phyloP scores from a whole-genome alignment of 1,284 basidiomycete species.

The Pseudozyma hubeiensis region DNA sequence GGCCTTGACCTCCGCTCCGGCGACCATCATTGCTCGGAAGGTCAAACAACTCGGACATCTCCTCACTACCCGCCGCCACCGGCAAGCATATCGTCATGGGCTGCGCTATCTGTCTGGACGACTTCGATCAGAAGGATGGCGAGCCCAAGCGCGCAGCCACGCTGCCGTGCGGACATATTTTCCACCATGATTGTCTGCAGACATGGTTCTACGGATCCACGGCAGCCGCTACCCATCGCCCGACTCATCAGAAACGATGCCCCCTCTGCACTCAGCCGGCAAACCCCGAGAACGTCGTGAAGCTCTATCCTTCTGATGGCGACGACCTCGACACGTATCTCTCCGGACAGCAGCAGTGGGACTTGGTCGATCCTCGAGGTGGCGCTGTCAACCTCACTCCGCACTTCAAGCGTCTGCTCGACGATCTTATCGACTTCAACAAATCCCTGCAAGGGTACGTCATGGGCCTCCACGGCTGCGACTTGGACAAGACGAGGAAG shows the following conservation, averaged over 20 bases:
- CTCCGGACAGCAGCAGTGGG: slow-evolving; percentile 12
- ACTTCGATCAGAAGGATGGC: slow-evolving; percentile 30
- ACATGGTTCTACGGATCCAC: slow-evolving; percentile 35
- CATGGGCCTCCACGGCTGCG: slow-evolving; percentile 26
- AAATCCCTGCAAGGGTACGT: slow-evolving; percentile 27
- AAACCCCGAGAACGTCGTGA: slow-evolving; percentile 4
- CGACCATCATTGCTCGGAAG: background rate
- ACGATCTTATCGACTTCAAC: slow-evolving; percentile 42
- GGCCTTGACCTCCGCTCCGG: no score
- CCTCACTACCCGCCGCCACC: no score
- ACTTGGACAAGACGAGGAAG: slow-evolving; percentile 13
- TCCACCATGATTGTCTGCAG: slow-evolving; percentile 36
- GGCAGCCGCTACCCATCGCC: background rate
- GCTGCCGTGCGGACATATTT: slow-evolving; percentile 48
- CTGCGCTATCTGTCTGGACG: slow-evolving; percentile 49
- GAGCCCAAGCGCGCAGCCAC: slow-evolving; percentile 31
- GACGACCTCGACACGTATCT: slow-evolving; percentile 43
- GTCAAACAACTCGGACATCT: background rate
- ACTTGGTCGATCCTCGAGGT: background rate
- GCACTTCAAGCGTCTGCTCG: slow-evolving; percentile 17
- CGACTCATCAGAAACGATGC: slow-evolving; percentile 21
- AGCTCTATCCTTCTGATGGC: slow-evolving; percentile 42
- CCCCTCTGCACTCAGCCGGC: slow-evolving; percentile 30
- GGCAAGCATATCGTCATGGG: slow-evolving; percentile 21
- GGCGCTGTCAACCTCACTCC: background rate